Base-by-base conservation (phyloP, 805 yeast genomes). In the Teunomyces atbi region DNA sequence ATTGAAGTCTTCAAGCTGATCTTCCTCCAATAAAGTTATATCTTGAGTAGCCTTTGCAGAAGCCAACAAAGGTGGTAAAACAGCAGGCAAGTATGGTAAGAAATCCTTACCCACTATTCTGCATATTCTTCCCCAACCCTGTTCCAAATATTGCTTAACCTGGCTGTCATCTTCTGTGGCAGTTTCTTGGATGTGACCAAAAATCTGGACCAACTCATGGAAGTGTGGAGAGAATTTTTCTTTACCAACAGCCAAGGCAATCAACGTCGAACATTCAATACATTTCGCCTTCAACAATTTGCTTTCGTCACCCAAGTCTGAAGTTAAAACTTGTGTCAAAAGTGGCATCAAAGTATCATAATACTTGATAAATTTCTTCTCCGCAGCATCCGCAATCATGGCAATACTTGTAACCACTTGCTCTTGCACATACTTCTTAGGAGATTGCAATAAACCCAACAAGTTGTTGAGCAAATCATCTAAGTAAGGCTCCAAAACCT, bases 341-440 rank as follows among this genome's bases (percentile, higher is more conserved):
- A 89, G 70, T 13, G 97, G 96, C 95, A 94, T 92, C 64, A 94
- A 76, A 1, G 97, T 86, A 63, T 90, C 97, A 64, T 91, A 94
- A 64, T 94, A 94, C 69, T 91, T 92, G 57, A 82, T 77, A 62
- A 94, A 94, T 60, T 86, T 86, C 51, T 78, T 78, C 66, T 89
- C 89, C 3, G 98, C 96, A 12, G 97, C 95, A 68, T 92, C 98
- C 2, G 99, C 99, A 54, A 92, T 91, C 55, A 91, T 88, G 16
- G 98, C 96, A 65, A 94, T 91, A 0, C 98, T 94, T 8, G 98
- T 91, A 47, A 94, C 76, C 12, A 91, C 97, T 71, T 94, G 99
- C 62, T 94, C 99, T 69, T 94, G 98, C 39, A 94, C 97, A 59
- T 90, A 94, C 54, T 90, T 79, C 65, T 90, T 89, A 32, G 95